Conservation (phyloP, 495 filamentous ascomycete genomes). For the Barbatosphaeria neglecta region DNA sequence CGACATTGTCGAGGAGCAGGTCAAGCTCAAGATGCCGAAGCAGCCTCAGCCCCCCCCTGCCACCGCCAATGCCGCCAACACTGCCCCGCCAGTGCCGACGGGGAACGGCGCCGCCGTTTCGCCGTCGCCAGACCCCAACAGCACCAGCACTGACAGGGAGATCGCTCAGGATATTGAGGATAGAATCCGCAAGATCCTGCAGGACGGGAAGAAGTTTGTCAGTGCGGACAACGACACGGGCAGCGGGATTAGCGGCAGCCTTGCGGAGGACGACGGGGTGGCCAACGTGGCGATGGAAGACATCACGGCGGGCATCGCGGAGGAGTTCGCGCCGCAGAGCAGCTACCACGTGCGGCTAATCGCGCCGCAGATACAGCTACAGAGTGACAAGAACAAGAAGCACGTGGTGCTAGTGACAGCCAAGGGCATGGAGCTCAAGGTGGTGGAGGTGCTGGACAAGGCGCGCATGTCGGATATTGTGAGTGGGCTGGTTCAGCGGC, state of each 20-base stretch:
- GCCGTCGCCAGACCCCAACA: constrained; percentile 22
- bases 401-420: constrained; percentile 86
- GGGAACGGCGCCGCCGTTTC: constrained; percentile 17
- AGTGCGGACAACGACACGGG: constrained; percentile 53
- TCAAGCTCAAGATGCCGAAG: constrained; percentile 45
- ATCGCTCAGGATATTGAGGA: constrained; percentile 61
- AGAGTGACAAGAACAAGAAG: constrained; percentile 94
- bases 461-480: constrained; percentile 83
- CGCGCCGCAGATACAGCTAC: constrained; percentile 91
- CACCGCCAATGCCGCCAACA: too few species aligned
- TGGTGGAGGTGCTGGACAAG: constrained; percentile 96
- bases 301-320: constrained; percentile 61
- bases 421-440: constrained; percentile 93
- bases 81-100: constrained; percentile 19
- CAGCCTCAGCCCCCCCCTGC: too few species aligned
- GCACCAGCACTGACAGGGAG: constrained; percentile 33
- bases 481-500: constrained; percentile 85
- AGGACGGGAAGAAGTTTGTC: constrained; percentile 75
- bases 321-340: constrained; percentile 89
- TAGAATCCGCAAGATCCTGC: constrained; percentile 76
- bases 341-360: constrained; percentile 90
- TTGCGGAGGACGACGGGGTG: too few species aligned
- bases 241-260: too few species aligned
- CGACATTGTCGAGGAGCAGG: constrained; percentile 91
- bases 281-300: constrained; percentile 39